Evolutionary conservation across 345 rosid genomes (phyloP), one percentile per base, ranked within the genome.

Genomic region (Populus euphratica): DNA sequence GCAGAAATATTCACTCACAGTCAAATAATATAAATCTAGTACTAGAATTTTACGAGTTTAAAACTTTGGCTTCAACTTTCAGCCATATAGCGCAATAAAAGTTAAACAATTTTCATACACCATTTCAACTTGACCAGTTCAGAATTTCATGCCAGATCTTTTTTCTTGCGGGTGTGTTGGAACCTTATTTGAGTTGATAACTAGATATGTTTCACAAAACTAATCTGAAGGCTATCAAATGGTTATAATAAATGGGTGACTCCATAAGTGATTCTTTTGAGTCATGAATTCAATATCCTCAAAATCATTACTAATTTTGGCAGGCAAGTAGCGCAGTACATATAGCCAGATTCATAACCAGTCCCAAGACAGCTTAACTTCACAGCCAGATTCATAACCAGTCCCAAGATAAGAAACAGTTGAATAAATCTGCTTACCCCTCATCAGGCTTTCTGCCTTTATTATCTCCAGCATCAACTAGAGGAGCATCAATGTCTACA

Each of bases 401-500:
- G 25, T 25, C 25, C 25, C 25, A 25, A 25, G 35, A 13, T 29
- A 65, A 5, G 21, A 36, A n/a, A 33, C 18, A 65, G 68, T 36
- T 49, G 27, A 69, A 70, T 50, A 67, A 80, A 65, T 39, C 25
- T 73, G 77, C 77, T 79, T 85, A 91, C 94, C 92, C 87, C 84
- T 81, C 83, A 50, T 80, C 87, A 2, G 86, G 75, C 78, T 84
- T 83, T 83, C 87, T 89, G 82, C 87, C 63, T 29, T 56, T 77
- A 80, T 81, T 80, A 76, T 89, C 86, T 44, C 93, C 97, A 72
- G 91, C 85, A 84, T 92, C 96, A 85, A 92, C 88, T 72, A 94
- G 85, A 47, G 94, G 98, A 80, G 91, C 85, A 78, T 78, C 84
- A 54, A 87, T 91, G 76, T 88, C 88, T 20, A 88, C 85, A 31